phyloP scores from a whole-genome alignment of 2,329 filamentous ascomycete species.

The Fusarium compactum region DNA sequence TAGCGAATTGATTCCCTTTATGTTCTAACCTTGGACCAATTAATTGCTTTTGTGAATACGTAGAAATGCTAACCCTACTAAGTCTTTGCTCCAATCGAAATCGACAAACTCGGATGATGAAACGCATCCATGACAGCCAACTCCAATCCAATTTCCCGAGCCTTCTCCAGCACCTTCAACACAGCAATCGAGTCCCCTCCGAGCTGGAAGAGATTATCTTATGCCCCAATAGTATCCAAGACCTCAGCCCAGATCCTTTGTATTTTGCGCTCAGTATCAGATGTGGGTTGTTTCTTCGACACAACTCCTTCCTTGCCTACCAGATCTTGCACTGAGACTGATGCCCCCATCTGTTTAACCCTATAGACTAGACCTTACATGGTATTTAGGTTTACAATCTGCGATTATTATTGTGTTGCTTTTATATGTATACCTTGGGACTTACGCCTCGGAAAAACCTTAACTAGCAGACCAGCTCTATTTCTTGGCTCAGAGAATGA shows the following conservation, averaged over 20 bases:
- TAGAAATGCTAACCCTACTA: rapidly evolving
- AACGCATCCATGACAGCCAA: background rate
- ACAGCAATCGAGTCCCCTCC: background rate
- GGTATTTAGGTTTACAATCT: too few relatives aligned
- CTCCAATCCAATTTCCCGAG: background rate
- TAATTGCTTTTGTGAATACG: background rate
- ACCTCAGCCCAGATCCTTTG: background rate
- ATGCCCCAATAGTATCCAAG: background rate
- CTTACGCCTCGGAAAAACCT: too few relatives aligned
- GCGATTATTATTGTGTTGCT: too few relatives aligned
- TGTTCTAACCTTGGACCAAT: rapidly evolving
- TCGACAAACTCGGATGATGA: background rate
- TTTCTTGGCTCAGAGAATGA: too few relatives aligned
- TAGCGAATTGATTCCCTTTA: background rate
- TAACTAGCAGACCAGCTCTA: too few relatives aligned
- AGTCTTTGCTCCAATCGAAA: background rate
- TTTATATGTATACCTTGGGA: too few relatives aligned
- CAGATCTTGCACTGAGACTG: too few relatives aligned
- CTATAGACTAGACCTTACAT: too few relatives aligned
- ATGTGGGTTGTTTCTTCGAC: too few relatives aligned
- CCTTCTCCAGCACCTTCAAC: background rate
- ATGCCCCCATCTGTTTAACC: too few relatives aligned
- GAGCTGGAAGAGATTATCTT: background rate
- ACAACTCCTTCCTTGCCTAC: too few relatives aligned
- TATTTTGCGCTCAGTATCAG: too few relatives aligned